Evolutionary conservation across 2,329 filamentous ascomycete genomes (phyloP).

Genomic region (Alternaria solani): DNA sequence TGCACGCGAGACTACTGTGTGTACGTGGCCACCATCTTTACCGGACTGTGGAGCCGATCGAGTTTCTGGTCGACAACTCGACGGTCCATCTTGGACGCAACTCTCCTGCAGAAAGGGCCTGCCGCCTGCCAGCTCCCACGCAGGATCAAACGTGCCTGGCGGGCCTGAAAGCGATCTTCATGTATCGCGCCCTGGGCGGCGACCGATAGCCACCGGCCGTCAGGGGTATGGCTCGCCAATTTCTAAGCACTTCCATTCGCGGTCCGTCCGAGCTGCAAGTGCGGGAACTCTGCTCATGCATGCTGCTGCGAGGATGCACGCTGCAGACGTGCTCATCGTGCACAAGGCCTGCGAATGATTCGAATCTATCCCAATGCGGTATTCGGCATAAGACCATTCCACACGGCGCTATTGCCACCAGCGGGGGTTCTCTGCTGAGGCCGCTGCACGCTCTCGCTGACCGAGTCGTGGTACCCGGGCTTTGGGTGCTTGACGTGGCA

Average conservation of each 20-base stretch:
- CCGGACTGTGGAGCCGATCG: conserved; percentile 19
- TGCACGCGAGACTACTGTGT: conserved; percentile 11
- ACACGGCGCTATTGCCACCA: conserved; percentile 35
- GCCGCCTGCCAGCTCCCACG: not conserved
- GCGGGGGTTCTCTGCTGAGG: conserved; percentile 22
- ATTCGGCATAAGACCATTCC: conserved; percentile 27
- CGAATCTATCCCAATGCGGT: conserved; percentile 35
- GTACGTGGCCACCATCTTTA: conserved; percentile 5
- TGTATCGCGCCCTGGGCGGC: conserved; percentile 16
- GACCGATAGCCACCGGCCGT: conserved; percentile 14
- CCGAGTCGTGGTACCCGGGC: conserved; percentile 37
- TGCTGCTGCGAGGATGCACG: conserved; percentile 36
- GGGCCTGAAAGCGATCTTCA: conserved; percentile 22
- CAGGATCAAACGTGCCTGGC: conserved; percentile 15
- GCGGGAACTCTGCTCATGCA: conserved; percentile 40
- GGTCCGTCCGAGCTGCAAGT: conserved; percentile 28
- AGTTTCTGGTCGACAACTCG: conserved; percentile 5
- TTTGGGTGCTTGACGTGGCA: conserved; percentile 11
- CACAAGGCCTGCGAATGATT: conserved; percentile 39
- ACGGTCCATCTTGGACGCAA: conserved; percentile 1
- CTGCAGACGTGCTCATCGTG: conserved; percentile 37
- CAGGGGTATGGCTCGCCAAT: conserved; percentile 25
- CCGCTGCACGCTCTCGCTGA: conserved; percentile 21
- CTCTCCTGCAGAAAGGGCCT: conserved; percentile 1
- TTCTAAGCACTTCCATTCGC: conserved; percentile 27